Conservation (phyloP, 176 grass and related monocot genomes). For the Areca catechu region DNA sequence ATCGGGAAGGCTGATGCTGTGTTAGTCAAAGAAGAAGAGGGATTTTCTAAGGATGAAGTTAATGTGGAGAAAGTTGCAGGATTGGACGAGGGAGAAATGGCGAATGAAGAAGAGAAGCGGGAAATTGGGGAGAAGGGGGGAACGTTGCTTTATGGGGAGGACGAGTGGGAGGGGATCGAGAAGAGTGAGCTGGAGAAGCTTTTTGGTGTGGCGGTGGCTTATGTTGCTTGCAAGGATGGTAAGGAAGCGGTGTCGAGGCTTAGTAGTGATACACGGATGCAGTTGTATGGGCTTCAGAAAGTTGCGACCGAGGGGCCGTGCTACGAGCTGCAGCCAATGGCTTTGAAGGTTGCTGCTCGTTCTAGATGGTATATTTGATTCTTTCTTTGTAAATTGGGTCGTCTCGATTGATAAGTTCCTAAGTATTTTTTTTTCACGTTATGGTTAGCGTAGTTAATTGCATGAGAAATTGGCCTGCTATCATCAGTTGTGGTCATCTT, state of each 20-base stretch:
- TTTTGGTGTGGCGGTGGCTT: conserved; percentile 21
- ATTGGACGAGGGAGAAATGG: not conserved
- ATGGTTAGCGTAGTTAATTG: not conserved
- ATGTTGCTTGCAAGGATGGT: conserved; percentile 29
- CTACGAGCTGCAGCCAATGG: conserved; percentile 31
- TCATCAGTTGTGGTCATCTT: too few relatives aligned
- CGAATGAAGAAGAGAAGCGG: not conserved
- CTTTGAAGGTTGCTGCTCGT: conserved; percentile 33
- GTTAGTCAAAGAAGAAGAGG: not conserved
- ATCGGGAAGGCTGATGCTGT: too few relatives aligned
- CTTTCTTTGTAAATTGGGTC: not conserved
- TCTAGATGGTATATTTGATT: conserved; percentile 29
- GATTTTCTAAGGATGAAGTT: not conserved
- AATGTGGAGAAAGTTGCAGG: conserved; percentile 1
- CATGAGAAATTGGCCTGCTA: not conserved
- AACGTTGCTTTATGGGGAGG: conserved; percentile 19
- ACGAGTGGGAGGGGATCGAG: conserved; percentile 25
- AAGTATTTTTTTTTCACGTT: not conserved
- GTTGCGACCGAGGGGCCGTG: conserved; percentile 37
- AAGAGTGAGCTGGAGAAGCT: conserved; percentile 34
- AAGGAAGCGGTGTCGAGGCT: conserved; percentile 19
- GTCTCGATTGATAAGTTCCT: not conserved
- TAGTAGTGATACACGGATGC: conserved; percentile 18
- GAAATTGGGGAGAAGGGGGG: not conserved
- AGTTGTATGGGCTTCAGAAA: conserved; percentile 32